These are phyloP conservation scores for Rubus parviflorus DNA, from an alignment of 306 rosid genomes.

Conservation along the genomic window DNA sequence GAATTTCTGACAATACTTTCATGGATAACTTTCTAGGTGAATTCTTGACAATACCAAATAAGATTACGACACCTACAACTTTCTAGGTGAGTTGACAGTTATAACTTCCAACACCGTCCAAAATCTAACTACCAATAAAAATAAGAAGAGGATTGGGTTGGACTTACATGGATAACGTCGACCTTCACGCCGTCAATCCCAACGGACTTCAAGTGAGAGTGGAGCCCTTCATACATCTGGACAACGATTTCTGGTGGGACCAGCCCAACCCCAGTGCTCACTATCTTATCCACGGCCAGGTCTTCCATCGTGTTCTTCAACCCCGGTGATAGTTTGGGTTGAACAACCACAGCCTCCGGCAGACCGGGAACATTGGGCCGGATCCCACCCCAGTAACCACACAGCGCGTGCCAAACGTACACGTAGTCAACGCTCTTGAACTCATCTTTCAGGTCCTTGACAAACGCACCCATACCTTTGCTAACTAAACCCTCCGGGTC, in stretches of 20 bases:
- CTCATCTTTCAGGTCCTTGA: constrained; percentile 64
- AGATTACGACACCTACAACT: background rate
- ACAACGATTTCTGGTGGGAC: constrained; percentile 68
- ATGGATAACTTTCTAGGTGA: too few relatives aligned
- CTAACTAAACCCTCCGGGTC: background rate
- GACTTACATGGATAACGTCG: constrained; percentile 90
- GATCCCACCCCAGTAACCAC: constrained; percentile 95
- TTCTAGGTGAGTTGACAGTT: background rate
- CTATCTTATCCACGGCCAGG: constrained; percentile 87
- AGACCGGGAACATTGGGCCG: constrained; percentile 65
- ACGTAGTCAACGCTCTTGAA: constrained; percentile 67
- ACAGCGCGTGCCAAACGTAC: constrained; percentile 93
- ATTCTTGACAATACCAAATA: background rate
- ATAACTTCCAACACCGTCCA: background rate
- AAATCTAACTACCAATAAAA: background rate
- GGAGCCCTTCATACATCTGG: constrained; percentile 80
- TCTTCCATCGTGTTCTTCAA: constrained; percentile 74
- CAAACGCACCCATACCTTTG: constrained; percentile 68
- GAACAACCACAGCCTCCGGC: constrained; percentile 50
- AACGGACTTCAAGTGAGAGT: constrained; percentile 54
- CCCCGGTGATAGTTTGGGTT: constrained; percentile 57
- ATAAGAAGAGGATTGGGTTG: background rate
- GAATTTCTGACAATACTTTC: background rate
- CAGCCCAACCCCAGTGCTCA: constrained; percentile 60
- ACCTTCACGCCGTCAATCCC: constrained; percentile 96